Base-by-base conservation (phyloP, 1,284 basidiomycete genomes). In the Inonotus hispidus region DNA sequence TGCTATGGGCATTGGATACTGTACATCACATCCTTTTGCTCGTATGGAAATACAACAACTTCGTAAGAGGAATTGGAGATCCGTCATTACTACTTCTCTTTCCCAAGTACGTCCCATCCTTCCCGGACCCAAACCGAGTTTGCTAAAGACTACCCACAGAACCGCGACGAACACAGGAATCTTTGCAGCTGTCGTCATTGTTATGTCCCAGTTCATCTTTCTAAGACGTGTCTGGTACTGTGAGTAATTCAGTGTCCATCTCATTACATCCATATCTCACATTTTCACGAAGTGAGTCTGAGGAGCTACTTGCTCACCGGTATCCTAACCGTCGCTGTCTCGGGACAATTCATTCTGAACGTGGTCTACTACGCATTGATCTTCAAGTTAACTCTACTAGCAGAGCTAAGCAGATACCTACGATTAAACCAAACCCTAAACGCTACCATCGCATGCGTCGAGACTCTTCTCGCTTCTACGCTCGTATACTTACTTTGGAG, bases 321-420 rank as follows among this genome's bases (percentile, higher is more conserved):
- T n/a, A n/a, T 60, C 35, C 53, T 55, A 19, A 32, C 45, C 23
- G 37, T 16, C 23, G 19, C 13, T 2, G 27, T 57, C 7, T 10
- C n/a, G n/a, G 54, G 19, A 8, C 37, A 45, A 21, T 19, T 60
- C 25, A 19, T 27, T 6, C 3, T 32, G 23, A 45, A 6, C 13
- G 10, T 47, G 14, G 16, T 29, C n/a, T 45, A 21, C 65, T 69
- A 68, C 66, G 65, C 27, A 19, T 21, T 35, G 7, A n/a, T 41
- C 3, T 50, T 7, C 5, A 14, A 14, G n/a, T 39, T 56, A 11
- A 38, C 19, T 43, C 23, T 32, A 16, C 14, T 27, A 3, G 19
- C 14, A 1, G 21, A 47, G 19, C 7, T 46, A 19, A 16, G 23
- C n/a, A 68, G 68, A 93, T 72, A 5, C n/a, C n/a, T 90, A 93